Percentiles rank a stretch among this genome's conserved stretches.
phyloP scores from a whole-genome alignment of 1,284 basidiomycete genomes.

The Ustilago cynodontis region DNA sequence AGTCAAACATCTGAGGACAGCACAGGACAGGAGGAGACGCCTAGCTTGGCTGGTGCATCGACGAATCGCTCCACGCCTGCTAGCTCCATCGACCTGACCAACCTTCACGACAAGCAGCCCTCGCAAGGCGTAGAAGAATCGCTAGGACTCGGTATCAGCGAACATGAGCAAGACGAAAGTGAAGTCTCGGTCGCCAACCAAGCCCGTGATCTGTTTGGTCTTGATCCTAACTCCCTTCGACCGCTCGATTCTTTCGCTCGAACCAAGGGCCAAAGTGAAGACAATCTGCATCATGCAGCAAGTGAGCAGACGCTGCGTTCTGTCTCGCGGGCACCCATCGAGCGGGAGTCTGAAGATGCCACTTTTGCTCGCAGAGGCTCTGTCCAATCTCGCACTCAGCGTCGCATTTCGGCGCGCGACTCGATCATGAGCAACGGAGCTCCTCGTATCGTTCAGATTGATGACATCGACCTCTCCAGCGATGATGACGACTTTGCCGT shows the following conservation, averaged over 20 bases:
- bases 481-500: slow-evolving; percentile 66
- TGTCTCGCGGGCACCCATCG: slow-evolving; percentile 24
- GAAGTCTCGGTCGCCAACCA: slow-evolving; percentile 1
- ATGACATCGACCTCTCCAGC: slow-evolving; percentile 67
- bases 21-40: slow-evolving; percentile 54
- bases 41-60: slow-evolving; percentile 55
- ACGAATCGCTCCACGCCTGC: slow-evolving; percentile 55
- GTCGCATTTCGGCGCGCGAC: slow-evolving; percentile 23
- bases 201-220: slow-evolving; percentile 14
- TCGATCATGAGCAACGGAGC: slow-evolving; percentile 37
- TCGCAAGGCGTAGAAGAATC: slow-evolving; percentile 2
- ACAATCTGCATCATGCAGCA: slow-evolving; percentile 54
- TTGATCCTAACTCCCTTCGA: slow-evolving; percentile 24
- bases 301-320: slow-evolving; percentile 62
- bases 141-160: slow-evolving; percentile 44
- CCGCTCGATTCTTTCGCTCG: slow-evolving; percentile 17
- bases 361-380: slow-evolving; percentile 5
- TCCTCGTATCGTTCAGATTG: slow-evolving; percentile 64
- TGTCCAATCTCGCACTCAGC: slow-evolving; percentile 7
- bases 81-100: slow-evolving; percentile 54
- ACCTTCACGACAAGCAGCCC: slow-evolving; percentile 18
- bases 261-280: slow-evolving; percentile 12
- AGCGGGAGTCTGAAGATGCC: background rate
- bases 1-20: slow-evolving; percentile 46
- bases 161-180: background rate